phyloP scores from a whole-genome alignment of 2,329 filamentous ascomycete species.

The Bipolaris oryzae region DNA sequence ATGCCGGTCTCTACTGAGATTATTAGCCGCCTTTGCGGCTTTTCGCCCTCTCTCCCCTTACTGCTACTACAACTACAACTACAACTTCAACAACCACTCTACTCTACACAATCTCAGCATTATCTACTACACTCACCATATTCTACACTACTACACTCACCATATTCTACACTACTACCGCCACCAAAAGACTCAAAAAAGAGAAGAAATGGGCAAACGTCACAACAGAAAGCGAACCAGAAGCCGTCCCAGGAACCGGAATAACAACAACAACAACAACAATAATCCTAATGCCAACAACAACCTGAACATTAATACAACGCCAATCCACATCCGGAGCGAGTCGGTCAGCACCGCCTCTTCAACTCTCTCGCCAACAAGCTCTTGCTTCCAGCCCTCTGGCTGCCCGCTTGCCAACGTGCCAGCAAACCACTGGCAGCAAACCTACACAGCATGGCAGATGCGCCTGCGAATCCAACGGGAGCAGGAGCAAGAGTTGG shows the following conservation, averaged over 20 bases:
- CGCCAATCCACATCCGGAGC: constrained; percentile 37
- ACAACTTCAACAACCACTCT: background rate
- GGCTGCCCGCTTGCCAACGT: constrained; percentile 24
- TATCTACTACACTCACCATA: background rate
- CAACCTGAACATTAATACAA: constrained; percentile 13
- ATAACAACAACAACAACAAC: constrained; percentile 28
- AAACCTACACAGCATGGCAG: constrained; percentile 48
- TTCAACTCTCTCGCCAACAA: constrained; percentile 28
- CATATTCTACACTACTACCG: background rate
- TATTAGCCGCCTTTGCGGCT: constrained; percentile 40
- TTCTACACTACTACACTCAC: background rate
- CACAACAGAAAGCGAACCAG: constrained; percentile 54
- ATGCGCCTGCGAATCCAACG: constrained; percentile 38
- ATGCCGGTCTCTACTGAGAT: constrained; percentile 23
- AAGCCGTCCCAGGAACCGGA: constrained; percentile 51
- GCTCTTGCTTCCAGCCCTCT: constrained; percentile 30
- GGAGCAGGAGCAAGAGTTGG: constrained; percentile 37
- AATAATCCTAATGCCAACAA: constrained; percentile 19
- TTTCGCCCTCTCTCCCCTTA: constrained; percentile 26
- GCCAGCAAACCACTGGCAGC: constrained; percentile 43
- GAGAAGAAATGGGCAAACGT: constrained; percentile 48
- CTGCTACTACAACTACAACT: background rate
- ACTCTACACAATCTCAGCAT: background rate
- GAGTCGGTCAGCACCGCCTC: constrained; percentile 38
- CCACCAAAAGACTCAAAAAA: constrained; percentile 4